Percentiles rank a stretch among this genome's conserved stretches.
Conservation (phyloP, 805 yeast species). For the Wickerhamomyces pijperi region DNA sequence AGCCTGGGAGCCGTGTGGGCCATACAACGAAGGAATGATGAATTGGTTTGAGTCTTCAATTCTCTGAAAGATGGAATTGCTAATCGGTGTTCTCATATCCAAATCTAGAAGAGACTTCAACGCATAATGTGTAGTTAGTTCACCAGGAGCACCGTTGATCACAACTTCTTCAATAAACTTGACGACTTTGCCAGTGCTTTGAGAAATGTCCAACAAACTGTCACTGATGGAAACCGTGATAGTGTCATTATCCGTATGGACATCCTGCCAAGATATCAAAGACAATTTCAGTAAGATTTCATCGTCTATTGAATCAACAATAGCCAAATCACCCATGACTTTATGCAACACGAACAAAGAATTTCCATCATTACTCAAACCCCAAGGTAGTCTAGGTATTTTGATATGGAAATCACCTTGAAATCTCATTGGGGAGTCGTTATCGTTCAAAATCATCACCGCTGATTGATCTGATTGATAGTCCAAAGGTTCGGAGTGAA, state of each 20-base stretch:
- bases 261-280: conserved; percentile 14
- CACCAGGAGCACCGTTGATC: conserved; percentile 5
- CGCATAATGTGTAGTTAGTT: conserved; percentile 1
- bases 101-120: conserved; percentile 9
- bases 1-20: not conserved
- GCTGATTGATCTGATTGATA: conserved; percentile 1
- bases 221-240: conserved; percentile 5
- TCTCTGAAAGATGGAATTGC: conserved; percentile 12
- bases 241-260: conserved; percentile 4
- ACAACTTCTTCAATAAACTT: conserved; percentile 3
- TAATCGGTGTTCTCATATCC: conserved; percentile 15
- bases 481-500: not conserved
- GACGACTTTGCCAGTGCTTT: conserved; percentile 7
- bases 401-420: conserved; percentile 1
- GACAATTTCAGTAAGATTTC: conserved; percentile 7
- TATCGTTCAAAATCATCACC: conserved; percentile 5
- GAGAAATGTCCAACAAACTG: conserved; percentile 12
- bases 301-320: conserved; percentile 4
- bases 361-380: conserved; percentile 4
- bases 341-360: conserved; percentile 4
- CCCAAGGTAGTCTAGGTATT: conserved; percentile 2
- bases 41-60: conserved; percentile 3
- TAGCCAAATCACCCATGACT: conserved; percentile 9
- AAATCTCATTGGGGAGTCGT: conserved; percentile 1
- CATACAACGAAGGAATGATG: conserved; percentile 1